Conservation (phyloP, 2,329 filamentous ascomycete genomes). For the Talaromyces atroroseus region DNA sequence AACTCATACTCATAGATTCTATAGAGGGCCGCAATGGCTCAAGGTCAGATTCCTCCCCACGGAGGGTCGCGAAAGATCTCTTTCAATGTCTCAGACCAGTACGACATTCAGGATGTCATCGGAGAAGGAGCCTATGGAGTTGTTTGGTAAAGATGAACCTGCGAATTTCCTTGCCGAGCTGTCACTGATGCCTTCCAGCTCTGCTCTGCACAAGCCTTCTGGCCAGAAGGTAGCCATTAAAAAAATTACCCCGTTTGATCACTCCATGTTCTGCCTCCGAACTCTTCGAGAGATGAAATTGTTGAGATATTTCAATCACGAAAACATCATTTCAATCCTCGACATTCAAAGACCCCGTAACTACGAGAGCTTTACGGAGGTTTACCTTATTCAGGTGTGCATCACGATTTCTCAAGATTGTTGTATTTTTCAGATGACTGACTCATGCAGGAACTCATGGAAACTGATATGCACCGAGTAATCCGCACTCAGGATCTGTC, state of each 20-base stretch:
- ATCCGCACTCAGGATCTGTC: constrained; percentile 98
- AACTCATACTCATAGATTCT: background rate
- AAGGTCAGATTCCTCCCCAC: constrained; percentile 40
- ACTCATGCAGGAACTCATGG: constrained; percentile 78
- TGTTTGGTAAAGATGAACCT: constrained; percentile 71
- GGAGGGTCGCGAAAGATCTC: constrained; percentile 82
- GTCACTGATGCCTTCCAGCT: constrained; percentile 51
- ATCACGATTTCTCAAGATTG: background rate
- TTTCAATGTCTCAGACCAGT: constrained; percentile 99
- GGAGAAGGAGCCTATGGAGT: constrained; percentile 98
- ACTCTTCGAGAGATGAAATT: constrained; percentile 99
- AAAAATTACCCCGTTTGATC: constrained; percentile 99
- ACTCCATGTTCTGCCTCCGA: constrained; percentile 96
- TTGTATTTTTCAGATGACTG: background rate
- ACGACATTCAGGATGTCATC: constrained; percentile 98
- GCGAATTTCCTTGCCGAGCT: no score
- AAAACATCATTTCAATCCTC: constrained; percentile 99
- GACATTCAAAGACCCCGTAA: constrained; percentile 97
- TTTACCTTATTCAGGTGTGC: constrained; percentile 92
- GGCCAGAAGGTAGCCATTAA: constrained; percentile 99
- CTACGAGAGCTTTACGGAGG: constrained; percentile 94
- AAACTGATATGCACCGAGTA: constrained; percentile 98
- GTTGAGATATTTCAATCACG: constrained; percentile 97
- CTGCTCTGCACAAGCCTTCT: constrained; percentile 94
- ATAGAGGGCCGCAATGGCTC: constrained; percentile 31